A percentile compares a stretch with the other conserved stretches of the same genome.
Conservation (phyloP, 306 rosid species). For the Vigna unguiculata region DNA sequence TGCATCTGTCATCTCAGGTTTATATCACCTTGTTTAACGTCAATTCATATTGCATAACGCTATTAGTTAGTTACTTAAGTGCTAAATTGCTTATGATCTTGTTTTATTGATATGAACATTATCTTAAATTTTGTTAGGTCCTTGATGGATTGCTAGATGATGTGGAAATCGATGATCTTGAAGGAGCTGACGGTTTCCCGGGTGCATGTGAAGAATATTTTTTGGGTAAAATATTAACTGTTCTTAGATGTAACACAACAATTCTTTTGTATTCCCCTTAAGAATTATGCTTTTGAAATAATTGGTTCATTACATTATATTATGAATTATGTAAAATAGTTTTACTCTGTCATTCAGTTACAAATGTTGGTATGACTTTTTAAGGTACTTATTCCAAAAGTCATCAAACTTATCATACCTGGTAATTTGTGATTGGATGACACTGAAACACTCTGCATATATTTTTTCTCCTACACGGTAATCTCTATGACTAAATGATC, state of each 20-base stretch:
- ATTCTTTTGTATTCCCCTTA: not conserved
- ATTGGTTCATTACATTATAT: not conserved
- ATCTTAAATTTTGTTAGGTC: constrained; percentile 67
- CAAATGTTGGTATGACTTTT: too few relatives aligned
- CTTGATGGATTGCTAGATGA: constrained; percentile 91
- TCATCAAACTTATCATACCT: too few relatives aligned
- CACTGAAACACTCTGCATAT: too few relatives aligned
- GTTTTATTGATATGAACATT: constrained; percentile 34
- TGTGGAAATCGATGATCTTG: constrained; percentile 74
- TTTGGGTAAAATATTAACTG: constrained; percentile 57
- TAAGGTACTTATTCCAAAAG: too few relatives aligned
- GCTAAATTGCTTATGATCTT: not conserved
- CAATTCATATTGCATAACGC: not conserved
- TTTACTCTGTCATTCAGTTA: too few relatives aligned
- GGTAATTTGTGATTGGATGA: too few relatives aligned
- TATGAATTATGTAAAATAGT: too few relatives aligned
- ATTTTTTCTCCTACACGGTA: not conserved
- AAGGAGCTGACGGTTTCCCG: constrained; percentile 66
- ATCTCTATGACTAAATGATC: not conserved
- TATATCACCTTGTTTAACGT: not conserved
- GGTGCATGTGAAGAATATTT: constrained; percentile 77
- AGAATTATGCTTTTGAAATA: not conserved
- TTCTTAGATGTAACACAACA: not conserved
- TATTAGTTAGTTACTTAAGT: not conserved
- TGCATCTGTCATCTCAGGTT: constrained; percentile 10